Base-by-base conservation (phyloP, 1,139 yeast species). In the Nematodospora anomalae region DNA sequence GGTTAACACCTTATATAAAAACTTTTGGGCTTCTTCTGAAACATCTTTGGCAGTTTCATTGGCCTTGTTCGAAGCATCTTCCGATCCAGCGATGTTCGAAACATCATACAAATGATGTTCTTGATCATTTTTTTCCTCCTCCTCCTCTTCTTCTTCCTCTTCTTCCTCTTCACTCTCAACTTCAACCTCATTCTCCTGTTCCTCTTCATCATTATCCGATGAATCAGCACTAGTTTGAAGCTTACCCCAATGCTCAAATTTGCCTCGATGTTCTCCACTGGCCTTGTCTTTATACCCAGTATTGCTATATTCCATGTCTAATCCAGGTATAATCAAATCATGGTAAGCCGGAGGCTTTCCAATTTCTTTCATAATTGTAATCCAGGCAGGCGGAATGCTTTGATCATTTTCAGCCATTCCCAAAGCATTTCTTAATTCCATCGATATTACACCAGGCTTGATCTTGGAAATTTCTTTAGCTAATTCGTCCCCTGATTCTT, bases 271-370 rank as follows among this genome's bases (percentile, higher is more conserved):
- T 44, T 57, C 30, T 36, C 44, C 33, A 45, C 52, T 27, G 44
- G 45, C 25, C 24, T 43, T 42, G 42, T 60, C 47, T 32, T 33
- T 39, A 41, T 71, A 71, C 0, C 76, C 76, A 12, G 52, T 52
- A 41, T 71, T 71, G 6, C 56, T 49, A 44, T 71, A 71, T 26
- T 59, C 60, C 2, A 50, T 49, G 60, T 45, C 85, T 69, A 49
- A 74, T 0, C 76, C 77, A 1, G 77, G 88, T 5, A 87, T 75
- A 22, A 70, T 60, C 54, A 87, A 63, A 24, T 78, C 71, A 3
- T 80, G 80, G 57, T 89, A 92, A 11, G 90, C 73, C 0, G 96
- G 96, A 0, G 98, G 97, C 23, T 86, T 80, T 0, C 97, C 97
- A 15, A 77, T 53, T 38, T 76, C 71, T 37, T 72, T 73, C 89